Conservation (phyloP, 2,329 filamentous ascomycete species). For the Fusarium pseudocircinatum region DNA sequence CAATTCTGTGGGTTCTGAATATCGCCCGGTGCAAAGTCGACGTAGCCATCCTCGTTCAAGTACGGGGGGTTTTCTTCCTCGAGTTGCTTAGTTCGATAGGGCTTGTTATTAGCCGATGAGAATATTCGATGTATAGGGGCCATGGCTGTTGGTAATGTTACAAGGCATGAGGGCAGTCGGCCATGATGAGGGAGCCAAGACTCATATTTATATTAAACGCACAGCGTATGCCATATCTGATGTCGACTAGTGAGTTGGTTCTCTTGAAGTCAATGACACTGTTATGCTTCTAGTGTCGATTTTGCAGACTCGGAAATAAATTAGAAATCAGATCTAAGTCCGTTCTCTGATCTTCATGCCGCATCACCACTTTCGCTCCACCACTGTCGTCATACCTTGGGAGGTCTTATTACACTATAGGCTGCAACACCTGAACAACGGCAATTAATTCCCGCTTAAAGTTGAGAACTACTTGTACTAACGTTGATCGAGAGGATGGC, state of each 20-base stretch:
- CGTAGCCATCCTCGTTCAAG: constrained; percentile 17
- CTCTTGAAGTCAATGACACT: constrained; percentile 11
- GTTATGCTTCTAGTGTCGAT: neutral
- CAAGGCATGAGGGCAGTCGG: neutral
- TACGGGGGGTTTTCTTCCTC: constrained; percentile 16
- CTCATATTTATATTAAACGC: neutral
- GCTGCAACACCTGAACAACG: neutral
- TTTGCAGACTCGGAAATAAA: neutral
- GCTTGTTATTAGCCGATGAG: constrained; percentile 20
- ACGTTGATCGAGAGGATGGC: neutral
- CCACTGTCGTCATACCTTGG: constrained; percentile 19
- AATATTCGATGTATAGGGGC: constrained; percentile 24
- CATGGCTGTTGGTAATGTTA: neutral
- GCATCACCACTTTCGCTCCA: constrained; percentile 16
- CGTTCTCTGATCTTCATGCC: constrained; percentile 13
- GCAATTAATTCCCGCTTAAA: neutral
- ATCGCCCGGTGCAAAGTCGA: constrained; percentile 13
- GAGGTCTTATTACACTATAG: constrained; percentile 12
- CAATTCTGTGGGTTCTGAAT: constrained; percentile 18
- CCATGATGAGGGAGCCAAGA: neutral
- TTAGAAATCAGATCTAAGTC: constrained; percentile 16
- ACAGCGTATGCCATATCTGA: neutral
- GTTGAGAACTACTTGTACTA: neutral
- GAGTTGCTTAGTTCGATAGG: constrained; percentile 18
- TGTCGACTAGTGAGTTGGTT: neutral